A percentile compares a stretch with the other conserved stretches of the same genome.
Evolutionary conservation across 345 rosid species (phyloP).

Genomic region (Nasturtium officinale): DNA sequence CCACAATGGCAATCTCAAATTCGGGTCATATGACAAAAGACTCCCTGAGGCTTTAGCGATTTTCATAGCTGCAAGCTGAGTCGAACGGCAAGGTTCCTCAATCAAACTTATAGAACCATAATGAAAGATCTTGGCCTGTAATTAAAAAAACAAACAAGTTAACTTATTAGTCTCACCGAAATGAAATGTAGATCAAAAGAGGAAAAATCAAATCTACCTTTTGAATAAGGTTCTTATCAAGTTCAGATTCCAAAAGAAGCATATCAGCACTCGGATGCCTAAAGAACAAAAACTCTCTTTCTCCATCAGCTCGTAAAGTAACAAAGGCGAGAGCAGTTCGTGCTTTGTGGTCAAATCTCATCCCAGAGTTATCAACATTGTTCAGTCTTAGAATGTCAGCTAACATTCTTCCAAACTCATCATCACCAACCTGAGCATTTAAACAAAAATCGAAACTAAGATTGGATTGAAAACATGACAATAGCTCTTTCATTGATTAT

Average conservation of each 20-base stretch:
- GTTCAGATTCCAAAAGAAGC: constrained; percentile 87
- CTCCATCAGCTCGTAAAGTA: constrained; percentile 87
- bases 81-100: constrained; percentile 86
- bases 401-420: constrained; percentile 95
- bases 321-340: constrained; percentile 95
- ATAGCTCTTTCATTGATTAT: not conserved
- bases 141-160: constrained; percentile 1
- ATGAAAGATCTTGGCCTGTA: constrained; percentile 90
- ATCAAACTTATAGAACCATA: constrained; percentile 97
- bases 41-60: constrained; percentile 75
- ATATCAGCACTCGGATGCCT: constrained; percentile 99
- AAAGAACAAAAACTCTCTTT: constrained; percentile 96
- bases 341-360: constrained; percentile 78
- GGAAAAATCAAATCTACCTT: constrained; percentile 50
- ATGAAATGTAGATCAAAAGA: not conserved
- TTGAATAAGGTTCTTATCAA: constrained; percentile 65
- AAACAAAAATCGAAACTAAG: not conserved
- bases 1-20: constrained; percentile 90
- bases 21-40: constrained; percentile 92
- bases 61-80: constrained; percentile 92
- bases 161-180: not conserved
- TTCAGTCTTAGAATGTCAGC: constrained; percentile 74
- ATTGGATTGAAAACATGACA: not conserved
- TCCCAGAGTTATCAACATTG: constrained; percentile 77
- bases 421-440: constrained; percentile 64